phyloP scores from a whole-genome alignment of 495 filamentous ascomycete species.

The Neurospora sp. region DNA sequence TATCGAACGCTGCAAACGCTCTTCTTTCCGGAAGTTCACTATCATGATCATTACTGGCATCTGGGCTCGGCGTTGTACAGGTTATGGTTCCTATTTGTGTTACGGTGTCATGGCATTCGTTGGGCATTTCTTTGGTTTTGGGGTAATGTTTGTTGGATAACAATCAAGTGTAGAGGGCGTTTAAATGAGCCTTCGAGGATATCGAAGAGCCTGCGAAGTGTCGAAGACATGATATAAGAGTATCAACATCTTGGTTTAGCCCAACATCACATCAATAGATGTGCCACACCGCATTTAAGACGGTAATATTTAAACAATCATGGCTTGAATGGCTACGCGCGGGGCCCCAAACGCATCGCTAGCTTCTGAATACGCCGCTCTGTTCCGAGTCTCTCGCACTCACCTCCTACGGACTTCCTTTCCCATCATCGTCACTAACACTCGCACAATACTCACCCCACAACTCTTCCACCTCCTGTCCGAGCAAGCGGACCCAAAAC shows the following conservation, averaged over 20 bases:
- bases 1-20: background rate
- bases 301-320: background rate
- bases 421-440: background rate
- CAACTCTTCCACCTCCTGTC: constrained; percentile 51
- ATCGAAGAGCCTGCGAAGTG: background rate
- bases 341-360: background rate
- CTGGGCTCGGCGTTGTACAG: background rate
- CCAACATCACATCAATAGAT: background rate
- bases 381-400: background rate
- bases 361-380: background rate
- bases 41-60: background rate
- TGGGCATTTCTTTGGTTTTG: background rate
- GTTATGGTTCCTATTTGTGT: background rate
- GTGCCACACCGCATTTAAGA: background rate
- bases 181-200: background rate
- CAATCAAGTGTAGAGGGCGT: background rate
- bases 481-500: constrained; percentile 68
- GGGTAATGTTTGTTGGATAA: background rate
- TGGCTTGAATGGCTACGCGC: background rate
- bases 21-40: background rate
- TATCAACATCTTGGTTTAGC: background rate
- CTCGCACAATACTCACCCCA: constrained; percentile 56
- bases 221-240: background rate
- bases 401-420: background rate
- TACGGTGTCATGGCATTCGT: background rate